Percentiles rank a stretch among this genome's conserved stretches.
Evolutionary conservation across 176 grass and related monocot genomes (phyloP).

Genomic region (Cocos nucifera): DNA sequence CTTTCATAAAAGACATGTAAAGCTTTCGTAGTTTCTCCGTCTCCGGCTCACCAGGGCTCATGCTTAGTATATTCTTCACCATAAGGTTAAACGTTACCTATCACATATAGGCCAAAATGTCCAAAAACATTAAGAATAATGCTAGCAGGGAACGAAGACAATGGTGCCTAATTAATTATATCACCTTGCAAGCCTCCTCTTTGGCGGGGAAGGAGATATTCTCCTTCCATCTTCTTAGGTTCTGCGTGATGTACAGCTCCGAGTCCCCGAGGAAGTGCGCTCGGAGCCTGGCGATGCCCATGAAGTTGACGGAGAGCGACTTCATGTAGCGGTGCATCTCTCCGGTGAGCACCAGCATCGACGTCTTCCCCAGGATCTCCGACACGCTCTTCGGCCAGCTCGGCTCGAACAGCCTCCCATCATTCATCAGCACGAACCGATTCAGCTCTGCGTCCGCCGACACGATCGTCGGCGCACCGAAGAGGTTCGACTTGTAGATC

Average conservation of each 20-base stretch:
- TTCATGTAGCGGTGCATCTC: conserved; percentile 7
- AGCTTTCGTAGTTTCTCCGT: conserved; percentile 13
- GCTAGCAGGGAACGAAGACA: too few relatives aligned
- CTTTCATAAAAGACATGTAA: conserved; percentile 6
- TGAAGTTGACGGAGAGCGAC: conserved; percentile 4
- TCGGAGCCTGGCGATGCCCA: not conserved
- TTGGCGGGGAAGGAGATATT: not conserved
- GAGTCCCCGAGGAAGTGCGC: not conserved
- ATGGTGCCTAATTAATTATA: too few relatives aligned
- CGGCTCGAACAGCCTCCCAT: conserved; percentile 10
- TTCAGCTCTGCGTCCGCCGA: conserved; percentile 22
- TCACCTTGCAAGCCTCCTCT: conserved; percentile 5
- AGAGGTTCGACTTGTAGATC: conserved; percentile 11
- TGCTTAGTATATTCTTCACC: conserved; percentile 9
- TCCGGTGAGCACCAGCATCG: conserved; percentile 10
- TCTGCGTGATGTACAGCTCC: not conserved
- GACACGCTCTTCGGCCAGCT: not conserved
- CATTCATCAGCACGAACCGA: conserved; percentile 25
- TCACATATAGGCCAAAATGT: too few relatives aligned
- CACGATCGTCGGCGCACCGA: conserved; percentile 6
- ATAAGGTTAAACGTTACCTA: conserved; percentile 22
- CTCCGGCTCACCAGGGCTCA: conserved; percentile 13
- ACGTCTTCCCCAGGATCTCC: conserved; percentile 1
- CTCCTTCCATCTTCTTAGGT: not conserved
- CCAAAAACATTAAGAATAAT: too few relatives aligned